Evolutionary conservation across 257 asterid species (phyloP), one percentile per base, ranked within the genome.

Genomic region (Rauvolfia tetraphylla): DNA sequence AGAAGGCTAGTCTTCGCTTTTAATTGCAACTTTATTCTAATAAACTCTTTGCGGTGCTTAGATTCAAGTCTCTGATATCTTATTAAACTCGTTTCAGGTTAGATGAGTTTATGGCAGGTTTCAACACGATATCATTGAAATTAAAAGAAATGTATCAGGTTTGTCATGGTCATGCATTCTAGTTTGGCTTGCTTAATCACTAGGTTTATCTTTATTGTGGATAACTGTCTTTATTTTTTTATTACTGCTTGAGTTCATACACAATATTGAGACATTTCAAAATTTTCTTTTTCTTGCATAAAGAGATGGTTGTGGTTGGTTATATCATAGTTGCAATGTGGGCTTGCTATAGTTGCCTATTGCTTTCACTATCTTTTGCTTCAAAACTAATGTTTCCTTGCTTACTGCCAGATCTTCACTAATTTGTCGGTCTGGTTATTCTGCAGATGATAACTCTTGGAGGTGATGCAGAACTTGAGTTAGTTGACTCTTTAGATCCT

Each of bases 101-200:
- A 73, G 99, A 95, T 72, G 99, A 95, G 84, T 93, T 95, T 81
- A 91, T 95, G 98, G 97, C 88, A 31, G 99, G 99, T 69, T 95
- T 95, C 70, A 95, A 90, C 86, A 87, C 92, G 56, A 93, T 95
- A 46, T 95, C 99, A 10, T 83, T 95, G 90, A 95, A 95, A 83
- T 87, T 95, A 79, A 95, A 95, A 86, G 98, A 93, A 80, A 95
- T 95, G 99, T 95, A 93, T 87, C 99, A 95, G 99, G 99, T 95
- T 22, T 80, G 66, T 48, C 33, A 15, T 56, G 51, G 22, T 54
- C 25, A 41, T 68, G 62, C 73, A n/a, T n/a, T n/a, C n/a, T n/a
- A n/a, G 14, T 46, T 46, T 46, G 14, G 5, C 51, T 46, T 46
- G 14, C 51, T 46, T 46, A 6, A 4, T 33, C 15, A 14, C 25